Base-by-base conservation (phyloP, 2,329 filamentous ascomycete genomes). In the Talaromyces sp. region DNA sequence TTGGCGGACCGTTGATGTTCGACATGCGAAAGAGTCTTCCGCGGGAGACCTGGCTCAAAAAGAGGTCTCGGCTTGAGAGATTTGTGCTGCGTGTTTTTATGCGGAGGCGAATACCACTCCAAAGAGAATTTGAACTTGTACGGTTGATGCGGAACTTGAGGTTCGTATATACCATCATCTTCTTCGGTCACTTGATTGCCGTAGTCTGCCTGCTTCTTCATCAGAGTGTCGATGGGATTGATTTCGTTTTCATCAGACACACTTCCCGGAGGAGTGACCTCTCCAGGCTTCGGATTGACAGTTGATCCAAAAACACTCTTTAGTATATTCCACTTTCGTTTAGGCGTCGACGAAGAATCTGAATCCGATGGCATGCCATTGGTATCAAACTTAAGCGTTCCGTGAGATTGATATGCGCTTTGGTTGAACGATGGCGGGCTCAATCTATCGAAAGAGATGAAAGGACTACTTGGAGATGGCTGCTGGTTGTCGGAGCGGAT, bases 401-500 rank as follows among this genome's bases (percentile, higher is more conserved):
- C 60, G n/a, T 61, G 62, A 14, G 56, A 63, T 42, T 61, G 55
- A 55, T 64, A 66, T 16, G 39, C 57, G 16, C 58, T 25, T 14
- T 31, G 35, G 31, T 59, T 58, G 12, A 50, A 39, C 18, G 65
- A 61, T 42, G 67, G 71, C 2, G 75, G 74, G 25, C 84, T 75
- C 33, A 87, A 79, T n/a, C 84, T 84, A 66, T 89, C 86, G 67
- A 88, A 88, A 0, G 85, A 85, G 52, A 88, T 78, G 67, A 88
- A 87, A 16, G 86, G 77, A 60, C 81, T 72, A 40, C 70, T 77
- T 56, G 77, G 76, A 56, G 82, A 79, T 37, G 81, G 78, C 63
- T 83, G 81, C 63, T 83, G 81, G 66, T 82, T 85, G 73, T 96
- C 92, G 66, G 90, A 93, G 63, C 92, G 88, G 67, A 96, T 89